Conservation (phyloP, 1,139 yeast genomes). For the Tardiomyces blankii region DNA sequence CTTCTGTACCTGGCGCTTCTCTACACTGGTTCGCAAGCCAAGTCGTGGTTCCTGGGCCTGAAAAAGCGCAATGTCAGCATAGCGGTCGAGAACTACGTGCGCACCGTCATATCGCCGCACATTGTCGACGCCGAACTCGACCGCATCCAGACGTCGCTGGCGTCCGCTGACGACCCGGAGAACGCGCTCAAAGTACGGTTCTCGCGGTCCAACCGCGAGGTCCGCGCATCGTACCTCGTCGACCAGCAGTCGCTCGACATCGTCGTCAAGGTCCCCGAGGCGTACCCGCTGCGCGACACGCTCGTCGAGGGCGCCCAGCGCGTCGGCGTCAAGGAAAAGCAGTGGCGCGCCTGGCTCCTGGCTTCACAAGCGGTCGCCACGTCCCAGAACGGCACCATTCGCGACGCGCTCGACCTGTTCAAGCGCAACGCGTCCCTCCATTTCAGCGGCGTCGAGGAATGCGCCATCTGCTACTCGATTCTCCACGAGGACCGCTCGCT, state of each 20-base stretch:
- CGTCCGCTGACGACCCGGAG: slow-evolving; percentile 19
- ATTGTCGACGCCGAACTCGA: slow-evolving; percentile 49
- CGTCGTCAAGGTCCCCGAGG: slow-evolving; percentile 56
- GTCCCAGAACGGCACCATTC: slow-evolving; percentile 62
- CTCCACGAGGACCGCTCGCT: slow-evolving; percentile 83
- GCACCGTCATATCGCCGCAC: slow-evolving; percentile 49
- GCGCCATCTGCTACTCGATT: slow-evolving; percentile 92
- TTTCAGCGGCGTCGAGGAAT: slow-evolving; percentile 82
- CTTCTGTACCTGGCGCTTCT: slow-evolving; percentile 46
- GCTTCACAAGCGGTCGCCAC: slow-evolving; percentile 78
- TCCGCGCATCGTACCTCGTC: slow-evolving; percentile 61
- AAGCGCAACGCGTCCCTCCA: slow-evolving; percentile 72
- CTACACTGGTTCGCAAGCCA: slow-evolving; percentile 55
- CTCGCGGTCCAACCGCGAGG: slow-evolving; percentile 39
- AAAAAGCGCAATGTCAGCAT: slow-evolving; percentile 47
- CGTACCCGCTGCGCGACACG: slow-evolving; percentile 67
- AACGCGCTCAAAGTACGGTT: slow-evolving; percentile 5
- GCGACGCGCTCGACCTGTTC: slow-evolving; percentile 74
- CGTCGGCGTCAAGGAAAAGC: slow-evolving; percentile 82
- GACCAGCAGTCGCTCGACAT: slow-evolving; percentile 87
- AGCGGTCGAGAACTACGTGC: slow-evolving; percentile 52
- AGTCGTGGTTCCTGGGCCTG: slow-evolving; percentile 59
- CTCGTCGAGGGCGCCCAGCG: slow-evolving; percentile 67
- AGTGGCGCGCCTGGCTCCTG: slow-evolving; percentile 93
- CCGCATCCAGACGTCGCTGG: slow-evolving; percentile 33